Conservation (phyloP, 148 eudicot genomes). For the Arbutus unedo region DNA sequence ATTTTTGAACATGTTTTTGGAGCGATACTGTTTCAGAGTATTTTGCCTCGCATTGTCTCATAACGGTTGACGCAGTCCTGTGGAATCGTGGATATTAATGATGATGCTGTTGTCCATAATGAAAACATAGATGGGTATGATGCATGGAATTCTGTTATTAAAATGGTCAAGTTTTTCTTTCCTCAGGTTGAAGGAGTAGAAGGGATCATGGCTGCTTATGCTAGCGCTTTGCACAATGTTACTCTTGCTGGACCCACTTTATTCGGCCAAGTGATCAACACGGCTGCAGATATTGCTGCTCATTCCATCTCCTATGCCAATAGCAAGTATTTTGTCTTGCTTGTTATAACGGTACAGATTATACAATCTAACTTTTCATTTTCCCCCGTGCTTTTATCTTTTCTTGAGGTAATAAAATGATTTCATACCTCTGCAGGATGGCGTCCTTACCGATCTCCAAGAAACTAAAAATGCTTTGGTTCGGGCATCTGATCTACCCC, state of each 20-base stretch:
- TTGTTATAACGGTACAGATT: conserved; percentile 74
- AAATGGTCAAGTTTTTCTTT: background rate
- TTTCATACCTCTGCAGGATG: conserved; percentile 51
- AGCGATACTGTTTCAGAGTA: too few species aligned
- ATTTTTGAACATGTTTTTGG: too few species aligned
- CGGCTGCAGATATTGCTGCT: conserved; percentile 75
- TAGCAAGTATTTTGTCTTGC: conserved; percentile 69
- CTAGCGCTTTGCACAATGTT: conserved; percentile 53
- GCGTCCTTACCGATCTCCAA: conserved; percentile 82
- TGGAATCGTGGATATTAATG: background rate
- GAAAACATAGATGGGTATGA: background rate
- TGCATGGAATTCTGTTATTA: background rate
- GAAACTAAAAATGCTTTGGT: conserved; percentile 80
- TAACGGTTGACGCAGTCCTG: background rate
- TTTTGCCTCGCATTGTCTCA: background rate
- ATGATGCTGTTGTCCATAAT: background rate
- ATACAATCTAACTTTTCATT: background rate
- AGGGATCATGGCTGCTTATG: conserved; percentile 89
- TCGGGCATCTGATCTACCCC: conserved; percentile 81
- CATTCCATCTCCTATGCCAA: conserved; percentile 44
- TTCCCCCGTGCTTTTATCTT: background rate
- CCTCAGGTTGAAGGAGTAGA: conserved; percentile 79
- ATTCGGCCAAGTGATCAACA: conserved; percentile 69
- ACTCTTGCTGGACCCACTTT: conserved; percentile 84
- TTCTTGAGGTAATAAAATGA: conserved; percentile 11